Evolutionary conservation across 2,329 filamentous ascomycete genomes (phyloP), one percentile per base, ranked within the genome.

Genomic region (Cadophora gregata): DNA sequence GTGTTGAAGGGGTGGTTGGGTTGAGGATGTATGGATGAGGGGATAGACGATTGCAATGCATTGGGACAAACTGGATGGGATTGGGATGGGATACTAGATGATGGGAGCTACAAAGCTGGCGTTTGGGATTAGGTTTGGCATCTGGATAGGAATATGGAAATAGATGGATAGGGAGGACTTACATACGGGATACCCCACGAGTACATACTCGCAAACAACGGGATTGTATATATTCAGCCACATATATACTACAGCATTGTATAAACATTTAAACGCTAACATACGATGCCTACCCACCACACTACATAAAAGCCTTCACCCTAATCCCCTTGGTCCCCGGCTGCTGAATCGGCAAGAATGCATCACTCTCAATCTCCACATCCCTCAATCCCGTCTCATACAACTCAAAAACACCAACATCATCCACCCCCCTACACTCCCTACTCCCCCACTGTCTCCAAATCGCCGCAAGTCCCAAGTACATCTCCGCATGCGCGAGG

Each of bases 381-480:
- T 75, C 75, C 4, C 51, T 51, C 19, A 45, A 16, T 21, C 59
- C 69, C 16, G 76, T 77, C 61, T 76, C 74, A 59, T 67, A 75
- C 33, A 76, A 64, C 60, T 75, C 71, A 61, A 75, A 73, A 19
- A 36, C n/a, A 4, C 69, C 66, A 38, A 63, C 55, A 59, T 72
- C 69, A 25, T 51, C 67, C 25, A 71, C 66, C 29, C 73, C 73
- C 38, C 61, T 56, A n/a, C 63, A 56, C 2, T 74, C 70, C 14
- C 61, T 56, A 50, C 67, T 71, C 16, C 69, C 67, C 58, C 60
- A 71, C 42, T 24, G 25, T 19, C 66, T 69, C 14, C 63, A 71
- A 9, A 72, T 65, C 7, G 48, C 62, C 50, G 60, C 45, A 12
- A 69, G 24, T 19, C 36, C 50, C 31, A 70, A 33, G 59, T 68